phyloP scores from a whole-genome alignment of 2,329 filamentous ascomycete species.

The Penicillium olsonii region DNA sequence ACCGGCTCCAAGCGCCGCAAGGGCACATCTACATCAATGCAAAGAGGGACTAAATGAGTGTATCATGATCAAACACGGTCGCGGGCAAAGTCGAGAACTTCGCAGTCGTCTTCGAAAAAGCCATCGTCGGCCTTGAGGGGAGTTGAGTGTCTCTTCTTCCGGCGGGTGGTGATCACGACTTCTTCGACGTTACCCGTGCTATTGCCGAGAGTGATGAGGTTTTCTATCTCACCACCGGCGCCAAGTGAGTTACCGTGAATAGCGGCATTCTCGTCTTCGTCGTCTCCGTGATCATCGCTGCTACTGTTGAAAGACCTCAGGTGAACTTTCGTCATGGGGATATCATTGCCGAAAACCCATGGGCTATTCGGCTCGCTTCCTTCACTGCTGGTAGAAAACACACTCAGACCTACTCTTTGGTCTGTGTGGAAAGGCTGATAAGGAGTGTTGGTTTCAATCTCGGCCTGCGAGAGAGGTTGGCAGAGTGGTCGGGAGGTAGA shows the following conservation, averaged over 20 bases:
- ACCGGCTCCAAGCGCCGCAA: conserved; percentile 17
- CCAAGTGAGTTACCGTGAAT: conserved; percentile 31
- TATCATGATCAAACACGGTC: conserved; percentile 49
- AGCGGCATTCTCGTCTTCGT: conserved; percentile 27
- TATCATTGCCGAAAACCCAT: conserved; percentile 58
- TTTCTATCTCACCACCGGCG: conserved; percentile 48
- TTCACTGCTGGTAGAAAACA: conserved; percentile 53
- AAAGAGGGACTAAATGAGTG: conserved; percentile 11
- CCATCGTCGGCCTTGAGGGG: conserved; percentile 57
- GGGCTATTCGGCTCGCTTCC: conserved; percentile 40
- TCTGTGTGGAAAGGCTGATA: conserved; percentile 97
- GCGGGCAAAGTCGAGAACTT: conserved; percentile 82
- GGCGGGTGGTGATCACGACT: conserved; percentile 78
- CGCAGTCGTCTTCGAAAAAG: conserved; percentile 91
- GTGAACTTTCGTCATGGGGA: conserved; percentile 51
- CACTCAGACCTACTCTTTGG: conserved; percentile 74
- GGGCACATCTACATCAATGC: conserved; percentile 19
- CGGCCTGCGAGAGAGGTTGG: conserved; percentile 70
- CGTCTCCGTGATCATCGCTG: conserved; percentile 41
- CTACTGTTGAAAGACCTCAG: conserved; percentile 46
- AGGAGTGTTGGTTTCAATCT: conserved; percentile 93
- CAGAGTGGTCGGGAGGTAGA: conserved; percentile 44
- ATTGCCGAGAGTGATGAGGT: conserved; percentile 52
- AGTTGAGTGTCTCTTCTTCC: conserved; percentile 57
- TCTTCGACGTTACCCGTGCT: conserved; percentile 67